Percentiles rank a stretch among this genome's conserved stretches.
phyloP scores from a whole-genome alignment of 2,329 filamentous ascomycete species.

The Fusarium circinatum region DNA sequence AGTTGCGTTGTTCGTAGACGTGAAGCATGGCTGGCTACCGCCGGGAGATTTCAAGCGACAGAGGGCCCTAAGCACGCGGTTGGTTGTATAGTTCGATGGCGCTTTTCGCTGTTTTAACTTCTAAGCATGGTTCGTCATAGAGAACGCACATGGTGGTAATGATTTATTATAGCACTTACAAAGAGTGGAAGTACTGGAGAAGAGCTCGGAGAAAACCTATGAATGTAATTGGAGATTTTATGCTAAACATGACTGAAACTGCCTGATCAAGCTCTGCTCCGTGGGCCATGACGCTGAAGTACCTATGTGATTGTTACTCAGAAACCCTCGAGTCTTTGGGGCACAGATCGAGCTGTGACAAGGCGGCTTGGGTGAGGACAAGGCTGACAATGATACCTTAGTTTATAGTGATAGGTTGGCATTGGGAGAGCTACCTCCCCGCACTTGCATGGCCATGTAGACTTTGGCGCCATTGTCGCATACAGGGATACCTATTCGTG shows the following conservation, averaged over 20 bases:
- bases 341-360: conserved; percentile 15
- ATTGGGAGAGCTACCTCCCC: conserved; percentile 38
- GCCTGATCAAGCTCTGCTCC: not conserved
- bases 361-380: conserved; percentile 32
- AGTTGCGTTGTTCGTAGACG: conserved; percentile 29
- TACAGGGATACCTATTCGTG: conserved; percentile 29
- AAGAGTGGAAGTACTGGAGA: not conserved
- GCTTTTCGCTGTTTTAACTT: conserved; percentile 30
- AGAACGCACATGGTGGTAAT: conserved; percentile 43
- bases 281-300: not conserved
- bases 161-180: conserved; percentile 31
- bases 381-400: conserved; percentile 22
- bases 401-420: not conserved
- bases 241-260: not conserved
- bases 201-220: conserved; percentile 18
- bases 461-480: conserved; percentile 9
- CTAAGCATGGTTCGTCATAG: conserved; percentile 37
- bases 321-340: conserved; percentile 20
- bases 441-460: conserved; percentile 32
- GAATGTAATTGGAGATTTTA: conserved; percentile 38
- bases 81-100: conserved; percentile 37
- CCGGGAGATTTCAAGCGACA: conserved; percentile 10
- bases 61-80: conserved; percentile 22
- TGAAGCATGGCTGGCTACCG: conserved; percentile 16
- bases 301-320: conserved; percentile 6